phyloP scores from a whole-genome alignment of 306 rosid species.

The Boehmeria nivea region DNA sequence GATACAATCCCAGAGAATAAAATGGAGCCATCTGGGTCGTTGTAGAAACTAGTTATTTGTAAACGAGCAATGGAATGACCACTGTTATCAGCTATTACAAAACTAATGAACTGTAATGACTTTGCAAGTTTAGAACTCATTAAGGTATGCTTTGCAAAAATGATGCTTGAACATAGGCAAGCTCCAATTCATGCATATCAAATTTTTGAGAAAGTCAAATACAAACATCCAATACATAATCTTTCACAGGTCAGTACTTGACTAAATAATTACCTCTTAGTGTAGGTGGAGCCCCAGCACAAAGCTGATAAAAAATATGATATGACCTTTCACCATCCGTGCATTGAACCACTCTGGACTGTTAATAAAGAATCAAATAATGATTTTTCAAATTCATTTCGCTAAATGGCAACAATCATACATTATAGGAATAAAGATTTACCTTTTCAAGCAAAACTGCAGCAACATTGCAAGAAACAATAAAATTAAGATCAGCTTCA shows the following conservation, averaged over 20 bases:
- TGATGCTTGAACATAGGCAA: background rate
- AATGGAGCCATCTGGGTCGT: background rate
- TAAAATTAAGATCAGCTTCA: conserved; percentile 31
- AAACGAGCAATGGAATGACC: background rate
- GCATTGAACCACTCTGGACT: conserved; percentile 99
- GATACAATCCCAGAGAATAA: too few species aligned
- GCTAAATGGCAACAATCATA: conserved; percentile 16
- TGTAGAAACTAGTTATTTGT: too few species aligned
- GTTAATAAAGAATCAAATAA: conserved; percentile 27
- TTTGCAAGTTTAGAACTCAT: too few species aligned
- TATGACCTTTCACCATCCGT: conserved; percentile 94
- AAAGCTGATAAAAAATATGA: conserved; percentile 96
- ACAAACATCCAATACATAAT: background rate
- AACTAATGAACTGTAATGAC: background rate
- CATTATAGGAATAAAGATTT: conserved; percentile 26
- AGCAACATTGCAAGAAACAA: conserved; percentile 30
- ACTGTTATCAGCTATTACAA: background rate
- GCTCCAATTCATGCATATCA: too few species aligned
- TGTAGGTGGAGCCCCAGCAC: conserved; percentile 85
- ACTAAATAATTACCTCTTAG: conserved; percentile 55
- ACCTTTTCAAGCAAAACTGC: conserved; percentile 99
- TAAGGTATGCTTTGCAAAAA: background rate
- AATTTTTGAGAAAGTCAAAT: too few species aligned
- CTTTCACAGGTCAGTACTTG: background rate
- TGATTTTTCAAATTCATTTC: conserved; percentile 15